These are phyloP conservation scores for Phalaenopsis hybrid DNA, from an alignment of 116 monocot genomes.

Conservation along the genomic window DNA sequence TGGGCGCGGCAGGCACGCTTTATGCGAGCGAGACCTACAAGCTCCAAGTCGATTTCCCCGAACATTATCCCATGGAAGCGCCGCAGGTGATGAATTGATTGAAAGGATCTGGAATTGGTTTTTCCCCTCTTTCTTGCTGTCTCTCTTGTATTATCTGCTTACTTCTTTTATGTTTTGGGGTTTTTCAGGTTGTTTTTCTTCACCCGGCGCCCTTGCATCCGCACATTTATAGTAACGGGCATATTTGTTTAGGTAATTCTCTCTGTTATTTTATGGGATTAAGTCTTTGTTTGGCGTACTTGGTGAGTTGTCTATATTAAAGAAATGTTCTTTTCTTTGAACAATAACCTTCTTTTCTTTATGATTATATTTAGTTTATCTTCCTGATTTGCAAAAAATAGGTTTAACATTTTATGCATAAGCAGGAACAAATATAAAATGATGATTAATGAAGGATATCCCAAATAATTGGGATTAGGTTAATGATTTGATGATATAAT, in stretches of 20 bases:
- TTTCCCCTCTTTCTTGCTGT: background rate
- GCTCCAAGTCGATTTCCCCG: constrained; percentile 87
- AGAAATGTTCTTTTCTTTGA: background rate
- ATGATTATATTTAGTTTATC: too few species aligned
- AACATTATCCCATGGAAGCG: constrained; percentile 96
- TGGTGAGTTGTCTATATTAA: background rate
- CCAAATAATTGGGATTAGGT: too few species aligned
- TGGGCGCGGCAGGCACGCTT: constrained; percentile 64
- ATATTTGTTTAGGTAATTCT: constrained; percentile 72
- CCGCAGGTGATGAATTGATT: constrained; percentile 49
- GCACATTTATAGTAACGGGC: constrained; percentile 81
- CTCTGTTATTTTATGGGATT: background rate
- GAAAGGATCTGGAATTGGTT: background rate
- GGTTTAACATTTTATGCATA: too few species aligned
- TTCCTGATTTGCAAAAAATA: too few species aligned
- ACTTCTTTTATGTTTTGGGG: background rate
- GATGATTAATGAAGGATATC: too few species aligned
- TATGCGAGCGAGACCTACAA: constrained; percentile 71
- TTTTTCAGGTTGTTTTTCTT: constrained; percentile 62
- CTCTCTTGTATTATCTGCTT: background rate
- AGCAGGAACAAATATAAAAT: too few species aligned
- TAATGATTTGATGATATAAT: too few species aligned
- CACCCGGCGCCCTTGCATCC: constrained; percentile 69
- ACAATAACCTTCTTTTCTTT: background rate
- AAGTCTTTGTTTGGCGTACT: background rate